Conservation (phyloP, 2,329 filamentous ascomycete species). For the Pseudopithomyces chartarum region DNA sequence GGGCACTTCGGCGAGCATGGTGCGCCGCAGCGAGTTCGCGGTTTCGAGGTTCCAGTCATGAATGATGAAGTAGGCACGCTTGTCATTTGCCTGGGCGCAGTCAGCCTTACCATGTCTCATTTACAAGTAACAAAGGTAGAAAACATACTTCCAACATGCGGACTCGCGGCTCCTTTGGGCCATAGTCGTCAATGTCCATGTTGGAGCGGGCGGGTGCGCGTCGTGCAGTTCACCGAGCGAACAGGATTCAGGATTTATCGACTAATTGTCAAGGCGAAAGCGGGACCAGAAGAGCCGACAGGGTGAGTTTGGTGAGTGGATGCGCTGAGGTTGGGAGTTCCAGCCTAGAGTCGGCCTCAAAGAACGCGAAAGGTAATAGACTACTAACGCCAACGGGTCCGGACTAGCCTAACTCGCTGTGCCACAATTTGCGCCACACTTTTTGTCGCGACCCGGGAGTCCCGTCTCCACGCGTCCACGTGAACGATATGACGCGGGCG, state of each 20-base stretch:
- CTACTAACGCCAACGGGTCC: background rate
- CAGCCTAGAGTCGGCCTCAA: background rate
- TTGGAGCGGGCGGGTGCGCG: slow-evolving; percentile 19
- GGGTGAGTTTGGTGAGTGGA: slow-evolving; percentile 24
- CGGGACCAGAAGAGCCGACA: slow-evolving; percentile 17
- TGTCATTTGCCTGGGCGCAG: slow-evolving; percentile 69
- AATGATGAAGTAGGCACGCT: slow-evolving; percentile 89
- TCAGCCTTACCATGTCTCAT: slow-evolving; percentile 19
- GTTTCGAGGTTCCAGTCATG: slow-evolving; percentile 87
- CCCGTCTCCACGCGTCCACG: background rate
- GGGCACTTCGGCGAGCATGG: slow-evolving; percentile 91
- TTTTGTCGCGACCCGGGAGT: background rate
- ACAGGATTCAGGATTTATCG: too few relatives aligned
- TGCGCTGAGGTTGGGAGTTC: slow-evolving; percentile 12
- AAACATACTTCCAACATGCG: slow-evolving; percentile 44
- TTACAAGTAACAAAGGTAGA: slow-evolving; percentile 19
- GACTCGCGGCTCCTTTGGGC: slow-evolving; percentile 49
- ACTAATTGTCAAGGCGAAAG: slow-evolving; percentile 24
- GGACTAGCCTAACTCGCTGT: background rate
- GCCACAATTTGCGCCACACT: slow-evolving; percentile 14
- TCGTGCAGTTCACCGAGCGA: slow-evolving; percentile 15
- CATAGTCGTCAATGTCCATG: slow-evolving; percentile 59
- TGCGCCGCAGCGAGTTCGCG: slow-evolving; percentile 88
- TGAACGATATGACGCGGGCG: slow-evolving; percentile 6
- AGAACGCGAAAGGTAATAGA: slow-evolving; percentile 2